Evolutionary conservation across 2,329 filamentous ascomycete species (phyloP), one percentile per base, ranked within the genome.

Genomic region (Penicillium sp.): DNA sequence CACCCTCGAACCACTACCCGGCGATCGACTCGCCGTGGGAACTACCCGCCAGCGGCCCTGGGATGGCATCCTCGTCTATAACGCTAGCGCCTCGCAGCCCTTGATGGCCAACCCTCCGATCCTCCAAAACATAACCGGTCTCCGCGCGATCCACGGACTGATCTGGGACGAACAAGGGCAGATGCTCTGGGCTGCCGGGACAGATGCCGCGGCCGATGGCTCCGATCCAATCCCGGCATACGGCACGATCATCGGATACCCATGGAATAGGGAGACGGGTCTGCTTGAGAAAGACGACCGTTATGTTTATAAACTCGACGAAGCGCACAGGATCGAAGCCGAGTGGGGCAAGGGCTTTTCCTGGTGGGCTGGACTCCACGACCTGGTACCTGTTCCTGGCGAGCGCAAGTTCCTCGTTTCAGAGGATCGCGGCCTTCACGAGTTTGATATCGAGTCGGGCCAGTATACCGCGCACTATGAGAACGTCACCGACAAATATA

Each of bases 111-210:
- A 63, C 3, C 58, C 63, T 7, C 61, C 57, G 1, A 54, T 66
- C 22, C 14, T 64, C 22, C 63, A 66, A 46, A 64, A 64, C 18
- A 53, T 66, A 45, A 66, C 63, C 4, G 61, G 61, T 10, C 51
- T 66, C 1, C 60, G 61, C 2, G 63, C 61, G 34, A 63, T 64
- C 32, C 62, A 66, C 32, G 60, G 49, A 10, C 49, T 66, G 58
- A 64, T 66, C 34, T 66, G 62, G 63, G 63, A 66, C 21, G 63
- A 66, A 40, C 44, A 57, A 21, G 58, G 50, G 7, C 61, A 61
- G 47, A 60, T 63, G 57, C 51, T 66, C 14, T 63, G 60, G 63
- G 63, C 60, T 5, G 47, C 54, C 1, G 61, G 62, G 3, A 66
- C 62, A 16, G 62, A 66, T 32, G 54, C 48, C 1, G 63, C 63